Conservation (phyloP, 75 land plant species). For the Isoetes taiwanensis region DNA sequence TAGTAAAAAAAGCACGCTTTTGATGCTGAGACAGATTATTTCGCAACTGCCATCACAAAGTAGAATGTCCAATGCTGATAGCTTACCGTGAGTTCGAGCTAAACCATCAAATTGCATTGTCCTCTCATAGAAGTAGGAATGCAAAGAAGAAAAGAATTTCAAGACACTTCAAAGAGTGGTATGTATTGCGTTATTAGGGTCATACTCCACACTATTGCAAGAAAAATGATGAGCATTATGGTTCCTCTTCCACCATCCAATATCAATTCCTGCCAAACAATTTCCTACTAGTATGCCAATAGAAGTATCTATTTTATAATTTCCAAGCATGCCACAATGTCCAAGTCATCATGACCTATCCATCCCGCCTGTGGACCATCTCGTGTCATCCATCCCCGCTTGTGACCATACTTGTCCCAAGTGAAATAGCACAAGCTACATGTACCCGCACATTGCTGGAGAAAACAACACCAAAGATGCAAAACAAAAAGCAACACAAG, state of each 20-base stretch:
- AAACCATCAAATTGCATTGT: neutral
- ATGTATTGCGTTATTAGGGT: neutral
- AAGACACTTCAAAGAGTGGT: neutral
- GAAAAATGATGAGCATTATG: conserved; percentile 4
- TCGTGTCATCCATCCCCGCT: too few relatives aligned
- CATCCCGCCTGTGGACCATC: neutral
- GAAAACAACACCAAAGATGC: neutral
- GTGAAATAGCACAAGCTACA: neutral
- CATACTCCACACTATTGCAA: conserved; percentile 6
- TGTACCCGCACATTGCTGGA: neutral
- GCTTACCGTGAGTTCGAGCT: neutral
- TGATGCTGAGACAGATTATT: neutral
- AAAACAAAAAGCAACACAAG: neutral
- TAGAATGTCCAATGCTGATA: conserved; percentile 5
- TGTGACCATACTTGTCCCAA: too few relatives aligned
- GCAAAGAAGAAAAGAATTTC: neutral
- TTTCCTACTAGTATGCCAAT: neutral
- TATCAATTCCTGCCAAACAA: neutral
- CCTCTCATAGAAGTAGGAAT: neutral
- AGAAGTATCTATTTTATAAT: neutral
- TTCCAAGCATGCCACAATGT: neutral
- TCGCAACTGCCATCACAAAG: neutral
- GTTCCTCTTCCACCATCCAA: neutral
- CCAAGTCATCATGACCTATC: neutral
- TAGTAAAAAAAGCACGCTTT: neutral